phyloP scores from a whole-genome alignment of 257 asterid genomes.

The Eucommia ulmoides region DNA sequence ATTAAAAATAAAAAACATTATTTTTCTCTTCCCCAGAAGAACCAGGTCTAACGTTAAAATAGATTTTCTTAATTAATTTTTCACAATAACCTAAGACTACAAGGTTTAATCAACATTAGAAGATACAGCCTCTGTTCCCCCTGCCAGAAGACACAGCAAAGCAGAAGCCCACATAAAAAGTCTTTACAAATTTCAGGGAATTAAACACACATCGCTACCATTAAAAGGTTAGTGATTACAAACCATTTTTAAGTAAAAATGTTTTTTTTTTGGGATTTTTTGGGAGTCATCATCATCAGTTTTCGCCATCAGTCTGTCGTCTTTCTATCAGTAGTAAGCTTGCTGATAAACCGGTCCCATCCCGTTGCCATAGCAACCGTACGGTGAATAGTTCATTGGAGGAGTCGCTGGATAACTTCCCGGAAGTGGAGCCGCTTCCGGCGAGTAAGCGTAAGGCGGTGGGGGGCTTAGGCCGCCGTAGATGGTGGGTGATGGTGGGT shows the following conservation, averaged over 20 bases:
- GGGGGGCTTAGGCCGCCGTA: constrained; percentile 67
- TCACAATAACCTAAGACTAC: constrained; percentile 74
- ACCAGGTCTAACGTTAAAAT: no score
- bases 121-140: constrained; percentile 60
- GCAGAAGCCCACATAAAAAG: no score
- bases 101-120: constrained; percentile 63
- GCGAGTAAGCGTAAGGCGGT: constrained; percentile 61
- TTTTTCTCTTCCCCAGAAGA: no score
- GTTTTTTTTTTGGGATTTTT: constrained; percentile 26
- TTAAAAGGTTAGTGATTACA: constrained; percentile 92
- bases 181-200: no score
- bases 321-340: constrained; percentile 82
- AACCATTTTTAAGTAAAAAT: constrained; percentile 56
- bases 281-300: constrained; percentile 65
- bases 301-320: constrained; percentile 44
- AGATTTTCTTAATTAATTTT: constrained; percentile 35
- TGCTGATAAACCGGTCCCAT: constrained; percentile 86
- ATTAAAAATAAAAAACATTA: no score
- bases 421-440: constrained; percentile 49
- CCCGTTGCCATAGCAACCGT: constrained; percentile 68
- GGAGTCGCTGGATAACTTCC: constrained; percentile 68
- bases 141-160: constrained; percentile 5
- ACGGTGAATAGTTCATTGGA: constrained; percentile 60
- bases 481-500: constrained; percentile 56
- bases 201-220: constrained; percentile 85